phyloP scores from a whole-genome alignment of 768 basidiomycete genomes.

The Pseudohyphozyma bogoriensis region DNA sequence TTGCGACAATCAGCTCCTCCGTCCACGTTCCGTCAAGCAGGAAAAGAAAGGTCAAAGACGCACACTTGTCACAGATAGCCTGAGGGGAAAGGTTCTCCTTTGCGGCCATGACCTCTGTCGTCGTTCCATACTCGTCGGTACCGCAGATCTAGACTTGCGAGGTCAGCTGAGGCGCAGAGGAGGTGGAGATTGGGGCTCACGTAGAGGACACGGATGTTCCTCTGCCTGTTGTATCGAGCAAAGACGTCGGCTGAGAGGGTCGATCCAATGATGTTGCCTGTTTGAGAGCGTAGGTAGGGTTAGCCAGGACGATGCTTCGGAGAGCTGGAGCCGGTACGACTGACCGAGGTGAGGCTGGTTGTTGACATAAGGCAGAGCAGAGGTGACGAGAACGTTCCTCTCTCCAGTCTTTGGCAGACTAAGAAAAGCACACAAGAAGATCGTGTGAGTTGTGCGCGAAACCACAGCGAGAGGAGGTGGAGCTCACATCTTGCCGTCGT shows the following conservation, averaged over 20 bases:
- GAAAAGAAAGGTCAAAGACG: not conserved
- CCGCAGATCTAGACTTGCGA: constrained; percentile 58
- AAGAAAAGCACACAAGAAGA: too few species aligned
- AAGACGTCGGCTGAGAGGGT: constrained; percentile 95
- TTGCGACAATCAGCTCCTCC: constrained; percentile 16
- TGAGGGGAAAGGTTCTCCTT: constrained; percentile 72
- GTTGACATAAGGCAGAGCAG: constrained; percentile 68
- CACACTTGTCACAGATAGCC: constrained; percentile 35
- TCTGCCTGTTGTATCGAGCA: constrained; percentile 67
- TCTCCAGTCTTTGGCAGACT: constrained; percentile 76
- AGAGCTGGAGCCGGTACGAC: too few species aligned
- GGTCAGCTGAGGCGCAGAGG: not conserved
- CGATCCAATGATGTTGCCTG: constrained; percentile 87
- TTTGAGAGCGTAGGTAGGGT: constrained; percentile 9
- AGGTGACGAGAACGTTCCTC: constrained; percentile 81
- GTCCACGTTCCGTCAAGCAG: not conserved
- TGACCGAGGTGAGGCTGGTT: constrained; percentile 30
- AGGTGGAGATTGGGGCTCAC: constrained; percentile 33
- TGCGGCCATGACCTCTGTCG: constrained; percentile 92
- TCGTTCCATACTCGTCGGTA: constrained; percentile 99
- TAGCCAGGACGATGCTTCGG: not conserved
- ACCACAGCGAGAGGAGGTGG: not conserved
- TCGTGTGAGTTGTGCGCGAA: not conserved
- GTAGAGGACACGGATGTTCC: constrained; percentile 82
- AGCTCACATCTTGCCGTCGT: constrained; percentile 24